These are phyloP conservation scores for Thielaviopsis ethacetica DNA, from an alignment of 2,329 filamentous ascomycete genomes.

Conservation along the genomic window DNA sequence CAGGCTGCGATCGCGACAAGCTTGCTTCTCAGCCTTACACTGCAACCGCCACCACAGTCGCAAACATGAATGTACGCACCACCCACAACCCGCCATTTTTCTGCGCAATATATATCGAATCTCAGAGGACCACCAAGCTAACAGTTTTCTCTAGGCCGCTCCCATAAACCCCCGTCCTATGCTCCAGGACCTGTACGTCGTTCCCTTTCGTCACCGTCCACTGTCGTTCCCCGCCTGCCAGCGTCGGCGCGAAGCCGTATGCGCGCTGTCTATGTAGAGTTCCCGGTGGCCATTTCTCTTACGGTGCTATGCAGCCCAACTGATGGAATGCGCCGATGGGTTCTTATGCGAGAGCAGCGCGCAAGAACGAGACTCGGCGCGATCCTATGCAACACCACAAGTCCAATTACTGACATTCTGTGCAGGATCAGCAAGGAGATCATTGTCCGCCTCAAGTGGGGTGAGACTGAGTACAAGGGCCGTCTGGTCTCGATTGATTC, in stretches of 20 bases:
- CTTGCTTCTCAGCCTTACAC: constrained; percentile 2
- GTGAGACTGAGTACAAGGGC: constrained; percentile 93
- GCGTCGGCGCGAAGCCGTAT: not conserved
- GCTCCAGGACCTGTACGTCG: constrained; percentile 72
- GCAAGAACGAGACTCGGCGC: not conserved
- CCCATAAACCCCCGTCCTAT: constrained; percentile 94
- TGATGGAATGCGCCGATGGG: not conserved
- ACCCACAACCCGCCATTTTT: not conserved
- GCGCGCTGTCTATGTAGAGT: not conserved
- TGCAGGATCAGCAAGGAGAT: constrained; percentile 77
- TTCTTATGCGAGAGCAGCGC: not conserved
- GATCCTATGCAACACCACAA: constrained; percentile 2
- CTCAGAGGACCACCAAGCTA: not conserved
- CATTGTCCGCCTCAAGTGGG: constrained; percentile 91
- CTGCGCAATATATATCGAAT: not conserved
- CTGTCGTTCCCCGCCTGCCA: not conserved
- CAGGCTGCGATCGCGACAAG: constrained; percentile 8
- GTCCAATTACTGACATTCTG: not conserved
- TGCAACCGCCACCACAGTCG: not conserved
- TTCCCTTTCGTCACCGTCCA: constrained; percentile 1
- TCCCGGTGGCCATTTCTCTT: not conserved
- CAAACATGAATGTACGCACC: constrained; percentile 8
- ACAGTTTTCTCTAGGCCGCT: constrained; percentile 39
- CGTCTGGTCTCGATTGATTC: constrained; percentile 82
- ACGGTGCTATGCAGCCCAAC: not conserved